phyloP scores from a whole-genome alignment of 805 yeast genomes.

The Pichia rugopelliculosa region DNA sequence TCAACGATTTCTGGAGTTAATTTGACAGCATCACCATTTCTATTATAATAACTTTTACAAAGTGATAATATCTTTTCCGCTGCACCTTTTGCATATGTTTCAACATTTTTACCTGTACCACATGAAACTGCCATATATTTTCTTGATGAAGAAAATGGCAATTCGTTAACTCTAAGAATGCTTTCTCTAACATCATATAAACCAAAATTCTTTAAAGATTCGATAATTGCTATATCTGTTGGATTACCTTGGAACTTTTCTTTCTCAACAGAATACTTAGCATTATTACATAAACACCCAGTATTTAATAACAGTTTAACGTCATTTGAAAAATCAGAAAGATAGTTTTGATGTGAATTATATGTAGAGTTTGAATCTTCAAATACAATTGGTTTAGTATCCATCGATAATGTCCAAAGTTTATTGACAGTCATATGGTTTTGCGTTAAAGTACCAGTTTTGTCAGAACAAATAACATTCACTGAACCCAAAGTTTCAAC shows the following conservation, averaged over 20 bases:
- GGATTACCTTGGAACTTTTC: conserved; percentile 83
- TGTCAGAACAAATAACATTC: conserved; percentile 87
- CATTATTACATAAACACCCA: conserved; percentile 71
- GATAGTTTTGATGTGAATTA: conserved; percentile 32
- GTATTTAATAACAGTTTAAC: conserved; percentile 49
- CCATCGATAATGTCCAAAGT: conserved; percentile 68
- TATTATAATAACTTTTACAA: conserved; percentile 53
- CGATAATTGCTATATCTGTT: conserved; percentile 86
- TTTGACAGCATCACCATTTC: conserved; percentile 52
- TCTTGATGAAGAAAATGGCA: conserved; percentile 77
- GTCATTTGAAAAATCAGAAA: conserved; percentile 45
- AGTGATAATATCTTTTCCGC: conserved; percentile 60
- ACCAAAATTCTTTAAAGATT: conserved; percentile 62
- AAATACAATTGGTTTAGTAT: conserved; percentile 16
- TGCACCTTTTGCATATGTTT: conserved; percentile 84
- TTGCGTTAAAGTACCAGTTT: conserved; percentile 84
- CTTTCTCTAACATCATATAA: conserved; percentile 62
- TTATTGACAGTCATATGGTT: conserved; percentile 87
- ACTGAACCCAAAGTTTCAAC: conserved; percentile 95
- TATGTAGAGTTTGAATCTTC: conserved; percentile 27
- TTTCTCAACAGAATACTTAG: conserved; percentile 59
- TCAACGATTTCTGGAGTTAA: conserved; percentile 44
- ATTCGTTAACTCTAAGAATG: conserved; percentile 55
- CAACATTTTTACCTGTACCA: conserved; percentile 49
- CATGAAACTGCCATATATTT: conserved; percentile 86